Conservation (phyloP, 1,284 basidiomycete species). For the Fistulina hepatica region DNA sequence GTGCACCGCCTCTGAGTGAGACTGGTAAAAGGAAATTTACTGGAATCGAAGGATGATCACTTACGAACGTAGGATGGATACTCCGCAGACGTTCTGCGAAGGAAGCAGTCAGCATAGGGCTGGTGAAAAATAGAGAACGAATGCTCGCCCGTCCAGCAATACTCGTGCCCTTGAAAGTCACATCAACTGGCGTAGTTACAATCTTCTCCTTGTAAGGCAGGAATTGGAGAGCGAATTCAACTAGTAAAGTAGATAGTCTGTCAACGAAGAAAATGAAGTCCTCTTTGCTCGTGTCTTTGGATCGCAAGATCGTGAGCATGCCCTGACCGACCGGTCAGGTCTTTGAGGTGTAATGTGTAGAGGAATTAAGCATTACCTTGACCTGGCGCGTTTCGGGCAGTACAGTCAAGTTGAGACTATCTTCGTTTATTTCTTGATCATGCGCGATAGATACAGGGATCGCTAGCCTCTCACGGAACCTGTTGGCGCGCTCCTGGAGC, state of each 20-base stretch:
- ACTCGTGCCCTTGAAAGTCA: slow-evolving; percentile 50
- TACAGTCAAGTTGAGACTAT: slow-evolving; percentile 50
- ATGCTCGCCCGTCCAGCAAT: slow-evolving; percentile 40
- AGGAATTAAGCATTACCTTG: slow-evolving; percentile 33
- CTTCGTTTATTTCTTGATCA: slow-evolving; percentile 23
- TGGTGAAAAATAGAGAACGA: too few relatives aligned
- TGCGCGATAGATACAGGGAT: slow-evolving; percentile 30
- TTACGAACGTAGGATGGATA: slow-evolving; percentile 76
- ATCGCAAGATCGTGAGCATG: slow-evolving; percentile 79
- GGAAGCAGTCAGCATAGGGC: slow-evolving; percentile 7
- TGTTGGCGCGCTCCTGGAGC: slow-evolving; percentile 65
- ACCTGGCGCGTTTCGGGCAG: slow-evolving; percentile 78
- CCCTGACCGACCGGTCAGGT: slow-evolving; percentile 44
- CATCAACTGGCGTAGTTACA: slow-evolving; percentile 61
- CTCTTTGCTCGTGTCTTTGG: slow-evolving; percentile 56
- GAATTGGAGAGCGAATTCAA: slow-evolving; percentile 76
- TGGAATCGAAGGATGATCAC: slow-evolving; percentile 19
- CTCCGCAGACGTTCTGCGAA: slow-evolving; percentile 59
- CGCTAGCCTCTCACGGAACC: slow-evolving; percentile 67
- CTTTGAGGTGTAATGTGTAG: slow-evolving; percentile 1
- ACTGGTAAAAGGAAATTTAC: slow-evolving; percentile 8
- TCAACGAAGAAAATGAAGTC: slow-evolving; percentile 90
- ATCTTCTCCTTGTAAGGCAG: slow-evolving; percentile 61
- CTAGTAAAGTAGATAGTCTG: slow-evolving; percentile 73
- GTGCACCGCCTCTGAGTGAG: slow-evolving; percentile 62